phyloP scores from a whole-genome alignment of 2,329 filamentous ascomycete species.

The Fusarium sp. region DNA sequence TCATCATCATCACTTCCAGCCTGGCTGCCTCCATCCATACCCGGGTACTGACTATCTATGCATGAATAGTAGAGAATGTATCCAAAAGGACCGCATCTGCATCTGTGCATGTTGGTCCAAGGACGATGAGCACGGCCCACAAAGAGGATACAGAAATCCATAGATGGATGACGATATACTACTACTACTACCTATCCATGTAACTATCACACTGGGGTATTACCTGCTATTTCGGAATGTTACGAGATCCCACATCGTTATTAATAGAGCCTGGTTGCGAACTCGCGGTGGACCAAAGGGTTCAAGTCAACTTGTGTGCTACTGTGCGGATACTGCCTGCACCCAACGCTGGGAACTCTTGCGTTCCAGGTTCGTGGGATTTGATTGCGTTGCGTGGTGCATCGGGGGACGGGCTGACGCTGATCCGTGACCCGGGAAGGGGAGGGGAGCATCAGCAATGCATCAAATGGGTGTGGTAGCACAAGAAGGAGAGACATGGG shows the following conservation, averaged over 20 bases:
- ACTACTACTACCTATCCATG: background rate
- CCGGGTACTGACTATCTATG: background rate
- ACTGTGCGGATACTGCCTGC: background rate
- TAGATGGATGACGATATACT: background rate
- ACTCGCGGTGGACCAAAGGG: background rate
- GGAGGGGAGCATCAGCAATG: background rate
- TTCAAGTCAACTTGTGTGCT: constrained; percentile 2
- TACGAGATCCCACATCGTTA: background rate
- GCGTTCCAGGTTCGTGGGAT: constrained; percentile 40
- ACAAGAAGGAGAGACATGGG: background rate
- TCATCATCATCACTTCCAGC: background rate
- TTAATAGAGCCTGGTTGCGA: background rate
- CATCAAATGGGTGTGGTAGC: background rate
- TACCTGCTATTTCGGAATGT: background rate
- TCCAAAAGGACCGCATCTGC: background rate
- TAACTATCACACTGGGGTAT: background rate
- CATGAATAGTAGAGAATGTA: background rate
- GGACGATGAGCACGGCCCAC: background rate
- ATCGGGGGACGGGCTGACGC: constrained; percentile 10
- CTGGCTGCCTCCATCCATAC: background rate
- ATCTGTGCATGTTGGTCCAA: background rate
- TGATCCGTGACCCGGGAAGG: background rate
- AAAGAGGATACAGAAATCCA: background rate
- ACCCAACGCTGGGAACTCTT: constrained; percentile 19
- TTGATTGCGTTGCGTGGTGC: constrained; percentile 18